Evolutionary conservation across 208 protist species (phyloP), one percentile per base, ranked within the genome.

Genomic region (Wallacemonas sp.): DNA sequence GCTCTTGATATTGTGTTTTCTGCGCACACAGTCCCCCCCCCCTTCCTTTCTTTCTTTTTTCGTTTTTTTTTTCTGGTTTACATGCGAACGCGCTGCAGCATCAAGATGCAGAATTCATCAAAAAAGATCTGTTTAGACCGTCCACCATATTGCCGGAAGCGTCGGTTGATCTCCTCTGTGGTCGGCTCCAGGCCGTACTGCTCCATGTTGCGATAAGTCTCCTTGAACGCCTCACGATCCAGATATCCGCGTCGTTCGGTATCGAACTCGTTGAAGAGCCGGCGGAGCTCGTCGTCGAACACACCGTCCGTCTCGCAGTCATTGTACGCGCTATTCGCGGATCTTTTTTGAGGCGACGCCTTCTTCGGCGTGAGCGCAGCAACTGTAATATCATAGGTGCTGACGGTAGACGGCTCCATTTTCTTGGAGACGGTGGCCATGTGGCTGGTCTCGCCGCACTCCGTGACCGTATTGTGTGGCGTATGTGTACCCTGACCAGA

Each of bases 21-120:
- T 62, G 21, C 46, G 19, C 9, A 8, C n/a, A n/a, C n/a, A n/a
- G n/a, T n/a, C n/a, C n/a, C n/a, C n/a, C n/a, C n/a, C n/a, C n/a
- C n/a, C n/a, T 46, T 55, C 12, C n/a, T 33, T 27, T 33, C 6
- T 14, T 31, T 34, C 6, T 55, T 42, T 17, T 19, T 22, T 38
- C 19, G 4, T 9, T 5, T n/a, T 6, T 30, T 38, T 9, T n/a
- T 44, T 24, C 5, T 59, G n/a, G 12, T 63, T 77, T 79, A 95
- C 83, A 95, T 88, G 28, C 80, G 80, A 17, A 80, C 81, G 51
- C 86, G 85, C 49, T 86, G 82, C n/a, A 95, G 77, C 89, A 95
- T 92, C 19, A 95, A 73, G 27, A 92, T 66, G 47, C 84, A 95
- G 62, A 95, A 95, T 68, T 92, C 84, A 34, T 95, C 64, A 53